Evolutionary conservation across 176 grass and related monocot species (phyloP), one percentile per base, ranked within the genome.

Genomic region (Metroxylon sagu): DNA sequence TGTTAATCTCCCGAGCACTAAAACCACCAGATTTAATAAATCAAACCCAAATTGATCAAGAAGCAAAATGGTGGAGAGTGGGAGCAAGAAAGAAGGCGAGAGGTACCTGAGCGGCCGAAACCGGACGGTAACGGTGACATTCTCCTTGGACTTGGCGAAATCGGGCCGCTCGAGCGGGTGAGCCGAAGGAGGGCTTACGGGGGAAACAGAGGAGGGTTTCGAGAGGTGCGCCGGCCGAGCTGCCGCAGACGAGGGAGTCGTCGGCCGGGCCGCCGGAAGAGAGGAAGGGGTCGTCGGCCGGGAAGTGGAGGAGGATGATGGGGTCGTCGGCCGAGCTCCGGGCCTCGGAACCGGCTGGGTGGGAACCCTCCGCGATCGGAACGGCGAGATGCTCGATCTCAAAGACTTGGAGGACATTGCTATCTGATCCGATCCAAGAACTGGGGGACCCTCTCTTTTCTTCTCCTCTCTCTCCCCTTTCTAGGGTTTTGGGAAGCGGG

Each of bases 121-220:
- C 73, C 91, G 86, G 56, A 96, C 91, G 30, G 91, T 96, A 49
- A 96, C 91, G 76, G 85, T 87, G 68, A 96, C 82, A 60, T 87
- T 96, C 83, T 96, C 91, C 80, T 90, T 96, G 55, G 91, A 83
- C 79, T 81, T 89, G 60, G 80, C 75, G 26, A 82, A 57, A 61
- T 96, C 86, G 17, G 71, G 68, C 35, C 49, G 62, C 18, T 56
- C 18, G 18, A 14, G 25, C 14, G 27, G 57, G 10, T 59, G 26
- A 17, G 57, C 15, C 60, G 75, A 60, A 18, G 78, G 49, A 49
- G 78, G 78, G 50, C 71, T 81, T 16, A 81, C 66, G 62, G 53
- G 60, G 26, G 31, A 55, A 23, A 60, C 77, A 18, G 77, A 70
- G 6, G 77, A 74, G 19, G 68, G 49, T 58, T 67, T 81, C 53